Evolutionary conservation across 768 basidiomycete genomes (phyloP).

Genomic region (Obba rivulosa): DNA sequence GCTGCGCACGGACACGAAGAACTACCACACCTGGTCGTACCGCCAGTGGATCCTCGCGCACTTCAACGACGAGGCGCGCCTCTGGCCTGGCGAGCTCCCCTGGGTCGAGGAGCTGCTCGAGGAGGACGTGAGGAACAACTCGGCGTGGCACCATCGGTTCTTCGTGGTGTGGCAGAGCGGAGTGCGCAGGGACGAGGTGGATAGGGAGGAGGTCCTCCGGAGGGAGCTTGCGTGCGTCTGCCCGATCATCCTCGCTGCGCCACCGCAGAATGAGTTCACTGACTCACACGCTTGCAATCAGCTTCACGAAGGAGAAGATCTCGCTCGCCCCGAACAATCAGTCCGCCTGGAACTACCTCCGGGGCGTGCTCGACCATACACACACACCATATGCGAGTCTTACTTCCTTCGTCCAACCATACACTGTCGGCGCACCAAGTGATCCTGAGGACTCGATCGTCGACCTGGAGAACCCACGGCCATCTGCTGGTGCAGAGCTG

Average conservation of each 20-base stretch:
- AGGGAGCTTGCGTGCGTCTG: conserved; percentile 70
- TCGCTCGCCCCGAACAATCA: conserved; percentile 87
- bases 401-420: conserved; percentile 58
- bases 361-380: conserved; percentile 70
- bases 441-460: conserved; percentile 35
- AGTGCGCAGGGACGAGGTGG: conserved; percentile 54
- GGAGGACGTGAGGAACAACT: conserved; percentile 88
- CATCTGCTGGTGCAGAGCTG: conserved; percentile 58
- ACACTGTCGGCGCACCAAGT: conserved; percentile 37
- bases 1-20: conserved; percentile 80
- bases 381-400: conserved; percentile 52
- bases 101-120: conserved; percentile 67
- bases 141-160: conserved; percentile 95
- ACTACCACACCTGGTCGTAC: conserved; percentile 99
- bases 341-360: conserved; percentile 95
- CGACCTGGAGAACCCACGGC: conserved; percentile 73
- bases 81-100: conserved; percentile 74
- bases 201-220: conserved; percentile 51
- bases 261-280: background rate
- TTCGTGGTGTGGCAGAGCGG: conserved; percentile 77
- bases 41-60: conserved; percentile 90
- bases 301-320: conserved; percentile 81
- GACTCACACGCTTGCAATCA: conserved; percentile 23
- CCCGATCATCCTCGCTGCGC: background rate
- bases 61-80: conserved; percentile 58